These are phyloP conservation scores for Leishmania gerbilli DNA, from an alignment of 208 protist species.

Conservation along the genomic window DNA sequence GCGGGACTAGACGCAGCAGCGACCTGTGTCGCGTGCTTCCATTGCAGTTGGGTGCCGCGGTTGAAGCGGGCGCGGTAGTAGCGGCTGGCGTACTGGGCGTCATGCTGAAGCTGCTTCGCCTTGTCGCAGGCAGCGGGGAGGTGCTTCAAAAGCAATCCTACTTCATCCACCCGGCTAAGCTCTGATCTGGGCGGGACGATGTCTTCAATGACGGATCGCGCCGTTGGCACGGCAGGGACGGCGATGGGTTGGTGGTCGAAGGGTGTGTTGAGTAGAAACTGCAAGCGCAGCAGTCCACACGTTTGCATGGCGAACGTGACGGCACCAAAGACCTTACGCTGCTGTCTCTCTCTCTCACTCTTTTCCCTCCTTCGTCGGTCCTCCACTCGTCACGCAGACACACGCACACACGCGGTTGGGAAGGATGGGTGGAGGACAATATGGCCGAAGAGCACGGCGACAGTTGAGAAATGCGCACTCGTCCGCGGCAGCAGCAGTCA, in stretches of 20 bases:
- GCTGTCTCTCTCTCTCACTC: not conserved
- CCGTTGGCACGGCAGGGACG: slow-evolving; percentile 34
- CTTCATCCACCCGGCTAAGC: slow-evolving; percentile 44
- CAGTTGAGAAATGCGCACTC: not conserved
- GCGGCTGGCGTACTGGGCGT: slow-evolving; percentile 46
- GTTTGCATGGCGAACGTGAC: not conserved
- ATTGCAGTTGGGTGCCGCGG: slow-evolving; percentile 47
- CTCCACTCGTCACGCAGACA: not conserved
- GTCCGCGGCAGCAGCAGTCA: not conserved
- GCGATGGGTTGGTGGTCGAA: slow-evolving; percentile 70
- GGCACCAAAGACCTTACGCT: not conserved
- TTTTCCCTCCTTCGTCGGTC: not conserved
- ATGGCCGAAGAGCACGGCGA: not conserved
- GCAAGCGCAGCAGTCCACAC: slow-evolving; percentile 9
- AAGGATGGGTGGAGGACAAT: no score
- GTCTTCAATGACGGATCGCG: slow-evolving; percentile 9
- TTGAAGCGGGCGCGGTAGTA: slow-evolving; percentile 77
- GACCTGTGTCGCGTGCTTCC: slow-evolving; percentile 25
- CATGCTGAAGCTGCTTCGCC: slow-evolving; percentile 49
- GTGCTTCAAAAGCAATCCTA: slow-evolving; percentile 46
- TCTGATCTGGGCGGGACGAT: slow-evolving; percentile 29
- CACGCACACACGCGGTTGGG: not conserved
- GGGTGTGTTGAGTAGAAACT: slow-evolving; percentile 47
- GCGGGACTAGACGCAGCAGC: slow-evolving; percentile 9
- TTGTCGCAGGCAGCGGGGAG: slow-evolving; percentile 54